Evolutionary conservation across 2,329 filamentous ascomycete genomes (phyloP).

Genomic region (Pseudocercospora cruenta): DNA sequence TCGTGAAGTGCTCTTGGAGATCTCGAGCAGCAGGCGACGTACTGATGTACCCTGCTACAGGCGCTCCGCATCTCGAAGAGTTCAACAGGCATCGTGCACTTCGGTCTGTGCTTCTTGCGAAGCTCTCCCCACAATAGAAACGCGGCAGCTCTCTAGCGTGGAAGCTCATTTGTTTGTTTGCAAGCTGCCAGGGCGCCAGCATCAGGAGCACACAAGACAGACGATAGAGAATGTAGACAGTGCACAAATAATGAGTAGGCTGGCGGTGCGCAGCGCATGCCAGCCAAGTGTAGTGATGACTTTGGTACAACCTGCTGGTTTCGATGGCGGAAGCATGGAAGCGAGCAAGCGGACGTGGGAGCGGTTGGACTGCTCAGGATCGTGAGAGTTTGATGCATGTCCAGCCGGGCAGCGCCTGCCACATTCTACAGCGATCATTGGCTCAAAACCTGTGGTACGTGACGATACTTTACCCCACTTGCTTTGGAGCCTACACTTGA

Average conservation of each 20-base stretch:
- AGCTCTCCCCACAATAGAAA: no score
- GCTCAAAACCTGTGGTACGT: background rate
- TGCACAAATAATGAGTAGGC: background rate
- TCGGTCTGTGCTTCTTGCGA: background rate
- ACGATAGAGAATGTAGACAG: background rate
- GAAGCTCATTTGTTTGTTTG: constrained; percentile 7
- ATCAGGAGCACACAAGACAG: background rate
- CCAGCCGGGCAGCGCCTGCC: constrained; percentile 1
- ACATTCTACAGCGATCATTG: background rate
- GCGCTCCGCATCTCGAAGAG: constrained; percentile 4
- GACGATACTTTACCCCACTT: constrained; percentile 11
- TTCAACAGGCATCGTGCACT: background rate
- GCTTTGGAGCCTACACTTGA: constrained; percentile 2
- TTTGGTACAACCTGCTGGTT: background rate
- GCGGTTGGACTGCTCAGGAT: constrained; percentile 1
- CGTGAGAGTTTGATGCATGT: constrained; percentile 3
- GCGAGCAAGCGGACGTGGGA: constrained; percentile 2
- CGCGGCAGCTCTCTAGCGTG: background rate
- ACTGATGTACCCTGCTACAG: background rate
- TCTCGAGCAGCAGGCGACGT: background rate
- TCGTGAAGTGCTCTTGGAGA: background rate
- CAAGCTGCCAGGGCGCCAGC: background rate
- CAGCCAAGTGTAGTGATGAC: no score
- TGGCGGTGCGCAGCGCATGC: background rate
- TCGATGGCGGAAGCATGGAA: constrained; percentile 1